These are phyloP conservation scores for Nigrospora oryzae DNA, from an alignment of 2,329 filamentous ascomycete genomes.

Conservation along the genomic window DNA sequence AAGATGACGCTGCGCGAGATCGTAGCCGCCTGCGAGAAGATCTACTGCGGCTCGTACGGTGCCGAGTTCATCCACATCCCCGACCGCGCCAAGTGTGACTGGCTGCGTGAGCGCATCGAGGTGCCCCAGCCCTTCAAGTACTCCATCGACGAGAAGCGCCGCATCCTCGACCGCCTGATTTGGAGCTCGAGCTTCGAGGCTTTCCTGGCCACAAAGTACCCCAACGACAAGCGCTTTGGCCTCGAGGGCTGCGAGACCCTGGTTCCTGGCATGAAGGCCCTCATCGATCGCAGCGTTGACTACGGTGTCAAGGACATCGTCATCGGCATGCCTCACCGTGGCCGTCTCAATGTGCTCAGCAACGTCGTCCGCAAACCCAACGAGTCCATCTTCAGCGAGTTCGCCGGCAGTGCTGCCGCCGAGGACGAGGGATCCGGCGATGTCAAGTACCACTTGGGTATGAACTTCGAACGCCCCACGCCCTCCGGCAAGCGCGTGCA, in stretches of 20 bases:
- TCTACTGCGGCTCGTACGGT: slow-evolving; percentile 96
- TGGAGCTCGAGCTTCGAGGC: slow-evolving; percentile 97
- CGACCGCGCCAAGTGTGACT: slow-evolving; percentile 95
- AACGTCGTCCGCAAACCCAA: slow-evolving; percentile 99
- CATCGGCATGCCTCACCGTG: slow-evolving; percentile 98
- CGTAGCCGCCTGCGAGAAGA: slow-evolving; percentile 82
- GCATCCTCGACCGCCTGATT: slow-evolving; percentile 93
- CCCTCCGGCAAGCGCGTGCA: slow-evolving; percentile 99
- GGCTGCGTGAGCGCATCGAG: slow-evolving; percentile 91
- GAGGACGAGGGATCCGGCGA: slow-evolving; percentile 96
- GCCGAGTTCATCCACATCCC: slow-evolving; percentile 99
- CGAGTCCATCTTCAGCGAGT: slow-evolving; percentile 99
- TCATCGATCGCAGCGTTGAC: slow-evolving; percentile 97
- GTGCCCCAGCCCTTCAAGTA: slow-evolving; percentile 94
- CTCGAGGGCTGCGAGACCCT: slow-evolving; percentile 95
- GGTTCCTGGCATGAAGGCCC: slow-evolving; percentile 97
- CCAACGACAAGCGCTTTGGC: slow-evolving; percentile 99
- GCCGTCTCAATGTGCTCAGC: slow-evolving; percentile 92
- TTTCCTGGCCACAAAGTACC: slow-evolving; percentile 95
- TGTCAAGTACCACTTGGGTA: slow-evolving; percentile 98
- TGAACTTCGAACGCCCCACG: slow-evolving; percentile 99
- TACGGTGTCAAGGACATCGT: slow-evolving; percentile 99
- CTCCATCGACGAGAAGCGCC: slow-evolving; percentile 95
- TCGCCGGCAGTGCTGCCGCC: slow-evolving; percentile 77
- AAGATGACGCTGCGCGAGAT: slow-evolving; percentile 98